Evolutionary conservation across 495 filamentous ascomycete genomes (phyloP), one percentile per base, ranked within the genome.

Genomic region (Aspergillus leporis): DNA sequence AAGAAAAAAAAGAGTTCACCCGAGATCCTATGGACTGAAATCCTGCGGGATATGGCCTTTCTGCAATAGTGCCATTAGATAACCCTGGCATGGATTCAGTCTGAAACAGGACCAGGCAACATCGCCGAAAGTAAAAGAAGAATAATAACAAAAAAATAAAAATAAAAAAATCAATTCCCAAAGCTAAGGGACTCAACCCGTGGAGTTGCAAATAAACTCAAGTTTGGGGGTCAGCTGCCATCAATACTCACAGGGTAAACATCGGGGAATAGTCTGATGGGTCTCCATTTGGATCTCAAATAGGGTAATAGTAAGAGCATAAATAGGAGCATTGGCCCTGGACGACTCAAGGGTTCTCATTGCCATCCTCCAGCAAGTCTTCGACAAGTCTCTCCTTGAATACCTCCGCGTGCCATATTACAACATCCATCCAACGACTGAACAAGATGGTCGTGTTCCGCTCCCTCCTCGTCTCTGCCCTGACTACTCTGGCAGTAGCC

Each of bases 401-500:
- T 51, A 18, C 19, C 18, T 23, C 21, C 19, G 3, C 21, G 7
- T 47, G 5, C 43, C n/a, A 30, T 25, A 32, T 41, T 13, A 57
- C 18, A 23, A 12, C n/a, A 41, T 14, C 19, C 21, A 30, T 18
- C 12, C 45, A 41, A 32, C 13, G 3, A 36, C 19, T 9, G 16
- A 31, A 55, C 41, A 64, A 38, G 32, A 64, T 56, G 36, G 57
- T 61, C 28, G 52, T 31, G 25, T 23, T 68, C 18, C 47, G 28
- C 13, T 55, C 65, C 10, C 25, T 63, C 25, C 57, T 68, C 48
- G 25, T 68, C 21, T 51, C 55, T 6, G 40, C 60, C 19, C 62
- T 68, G 36, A 57, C 62, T 31, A 40, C 65, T 8, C 53, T 68
- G 21, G 60, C 60, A 51, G 28, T 60, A 14, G 62, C 65, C 30